Evolutionary conservation across 148 eudicot genomes (phyloP), one percentile per base, ranked within the genome.

Genomic region (Mesembryanthemum crystallinum): DNA sequence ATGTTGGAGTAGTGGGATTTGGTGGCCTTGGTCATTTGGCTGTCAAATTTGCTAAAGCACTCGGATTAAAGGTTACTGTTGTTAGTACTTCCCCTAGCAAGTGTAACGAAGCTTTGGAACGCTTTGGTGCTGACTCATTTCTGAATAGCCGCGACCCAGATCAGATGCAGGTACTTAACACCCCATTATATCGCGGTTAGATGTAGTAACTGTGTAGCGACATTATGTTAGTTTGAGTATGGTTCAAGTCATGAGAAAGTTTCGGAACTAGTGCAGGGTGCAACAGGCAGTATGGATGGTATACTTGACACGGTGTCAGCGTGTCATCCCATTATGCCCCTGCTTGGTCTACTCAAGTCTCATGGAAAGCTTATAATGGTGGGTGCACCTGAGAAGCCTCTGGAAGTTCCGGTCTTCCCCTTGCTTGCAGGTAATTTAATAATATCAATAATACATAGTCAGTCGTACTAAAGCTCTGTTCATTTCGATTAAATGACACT

Each of bases 231-330:
- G n/a, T n/a, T n/a, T n/a, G n/a, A n/a, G n/a, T n/a, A n/a, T n/a
- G n/a, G n/a, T n/a, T n/a, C n/a, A n/a, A n/a, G n/a, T 21, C 4
- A 23, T 23, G 6, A 23, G 61, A 57, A 69, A 14, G 9, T 20
- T 67, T 8, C n/a, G 32, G 21, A n/a, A 54, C 27, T 1, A 30
- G 17, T 49, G 65, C 69, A 82, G 85, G 85, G 58, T 25, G 85
- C 82, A 11, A 76, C 28, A 75, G 73, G 77, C 17, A 83, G 77
- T 13, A 67, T 83, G 86, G 86, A 83, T 73, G 83, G 83, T 10
- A 72, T 76, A 29, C 73, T 83, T 7, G 83, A 83, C 69, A 83
- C 86, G 8, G 86, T 83, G 4, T 76, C 86, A 37, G 86, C 81
- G 3, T 67, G 18, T 45, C 86, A 83, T 77, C 35, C 78, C n/a